Percentiles rank a stretch among this genome's conserved stretches.
These are phyloP conservation scores for Pyrus betulifolia DNA, from an alignment of 306 rosid species.

Conservation along the genomic window DNA sequence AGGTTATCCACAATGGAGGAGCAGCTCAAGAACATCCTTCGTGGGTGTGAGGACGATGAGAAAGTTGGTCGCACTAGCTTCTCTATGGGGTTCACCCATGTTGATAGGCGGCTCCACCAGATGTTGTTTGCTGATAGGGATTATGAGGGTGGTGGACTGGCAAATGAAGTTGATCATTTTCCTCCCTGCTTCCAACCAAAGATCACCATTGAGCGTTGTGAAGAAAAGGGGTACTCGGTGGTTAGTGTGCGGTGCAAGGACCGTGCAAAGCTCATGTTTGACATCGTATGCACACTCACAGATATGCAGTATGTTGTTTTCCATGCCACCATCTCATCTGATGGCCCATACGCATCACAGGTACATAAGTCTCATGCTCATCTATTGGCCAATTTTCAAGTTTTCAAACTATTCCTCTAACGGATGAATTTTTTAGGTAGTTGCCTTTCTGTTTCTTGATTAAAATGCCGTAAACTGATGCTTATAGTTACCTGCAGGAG, in stretches of 20 bases:
- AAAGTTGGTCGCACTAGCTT: slow-evolving; percentile 55
- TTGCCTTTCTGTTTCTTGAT: not conserved
- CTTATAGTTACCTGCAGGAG: slow-evolving; percentile 41
- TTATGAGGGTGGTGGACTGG: slow-evolving; percentile 52
- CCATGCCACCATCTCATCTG: slow-evolving; percentile 71
- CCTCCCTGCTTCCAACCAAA: slow-evolving; percentile 50
- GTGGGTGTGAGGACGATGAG: slow-evolving; percentile 57
- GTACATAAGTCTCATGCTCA: slow-evolving; percentile 15
- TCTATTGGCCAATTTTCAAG: not conserved
- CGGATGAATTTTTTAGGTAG: not conserved
- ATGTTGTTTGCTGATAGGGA: slow-evolving; percentile 77
- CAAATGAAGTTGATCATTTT: slow-evolving; percentile 29
- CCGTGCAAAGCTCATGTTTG: slow-evolving; percentile 76
- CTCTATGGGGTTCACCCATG: slow-evolving; percentile 65
- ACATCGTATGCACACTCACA: slow-evolving; percentile 80
- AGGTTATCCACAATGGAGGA: slow-evolving; percentile 63
- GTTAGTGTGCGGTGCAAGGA: slow-evolving; percentile 68
- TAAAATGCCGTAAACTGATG: not conserved
- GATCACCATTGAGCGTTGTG: slow-evolving; percentile 60
- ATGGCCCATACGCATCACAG: slow-evolving; percentile 76
- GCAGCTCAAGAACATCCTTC: slow-evolving; percentile 66
- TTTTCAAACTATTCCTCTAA: not conserved
- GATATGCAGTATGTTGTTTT: slow-evolving; percentile 86
- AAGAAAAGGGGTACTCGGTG: slow-evolving; percentile 68
- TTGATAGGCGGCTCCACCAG: slow-evolving; percentile 71